Evolutionary conservation across 2,329 filamentous ascomycete genomes (phyloP).

Genomic region (Neonectria magnoliae): DNA sequence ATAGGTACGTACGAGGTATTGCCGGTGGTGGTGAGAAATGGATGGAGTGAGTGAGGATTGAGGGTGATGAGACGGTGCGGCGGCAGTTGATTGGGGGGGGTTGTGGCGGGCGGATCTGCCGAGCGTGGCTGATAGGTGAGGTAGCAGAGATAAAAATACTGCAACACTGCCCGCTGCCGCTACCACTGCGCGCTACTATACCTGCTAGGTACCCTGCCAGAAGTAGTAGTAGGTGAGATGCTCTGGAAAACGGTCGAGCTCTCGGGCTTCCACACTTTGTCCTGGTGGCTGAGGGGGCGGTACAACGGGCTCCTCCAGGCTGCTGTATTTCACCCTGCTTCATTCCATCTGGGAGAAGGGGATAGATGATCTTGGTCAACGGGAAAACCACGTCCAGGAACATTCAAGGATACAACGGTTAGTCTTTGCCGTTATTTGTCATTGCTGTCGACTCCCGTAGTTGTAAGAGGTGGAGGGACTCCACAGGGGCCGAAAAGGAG

Average conservation of each 20-base stretch:
- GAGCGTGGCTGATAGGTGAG: slow-evolving; percentile 13
- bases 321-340: neutral
- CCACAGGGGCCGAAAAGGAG: neutral
- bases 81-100: slow-evolving; percentile 7
- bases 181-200: neutral
- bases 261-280: neutral
- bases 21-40: slow-evolving; percentile 8
- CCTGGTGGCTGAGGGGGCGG: neutral
- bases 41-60: slow-evolving; percentile 4
- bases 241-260: neutral
- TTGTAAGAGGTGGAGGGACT: neutral
- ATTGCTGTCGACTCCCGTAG: neutral
- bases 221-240: neutral
- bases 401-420: neutral
- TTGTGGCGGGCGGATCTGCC: slow-evolving; percentile 13
- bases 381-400: neutral
- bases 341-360: neutral
- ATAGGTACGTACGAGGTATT: neutral
- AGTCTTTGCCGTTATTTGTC: slow-evolving; percentile 7
- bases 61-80: neutral
- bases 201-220: neutral
- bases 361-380: neutral
- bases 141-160: slow-evolving; percentile 13
- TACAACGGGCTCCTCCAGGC: neutral
- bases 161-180: neutral